phyloP scores from a whole-genome alignment of 768 basidiomycete species.

The Lactifluus echinatus region DNA sequence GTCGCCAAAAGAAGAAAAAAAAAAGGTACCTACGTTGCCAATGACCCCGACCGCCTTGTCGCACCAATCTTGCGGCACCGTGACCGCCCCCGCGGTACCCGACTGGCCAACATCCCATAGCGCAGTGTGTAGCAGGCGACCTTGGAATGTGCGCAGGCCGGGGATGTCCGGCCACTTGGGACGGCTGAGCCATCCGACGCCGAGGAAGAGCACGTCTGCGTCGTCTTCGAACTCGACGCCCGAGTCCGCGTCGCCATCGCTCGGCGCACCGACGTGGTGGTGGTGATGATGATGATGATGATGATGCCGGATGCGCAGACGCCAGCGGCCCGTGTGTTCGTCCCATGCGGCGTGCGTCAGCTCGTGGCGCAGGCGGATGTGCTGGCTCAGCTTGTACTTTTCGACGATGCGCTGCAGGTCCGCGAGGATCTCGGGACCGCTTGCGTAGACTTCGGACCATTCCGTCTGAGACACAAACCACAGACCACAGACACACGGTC shows the following conservation, averaged over 20 bases:
- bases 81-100: conserved; percentile 22
- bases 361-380: conserved; percentile 46
- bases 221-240: conserved; percentile 39
- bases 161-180: conserved; percentile 64
- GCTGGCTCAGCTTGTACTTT: conserved; percentile 44
- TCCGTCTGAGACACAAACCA: too few species aligned
- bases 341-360: conserved; percentile 8
- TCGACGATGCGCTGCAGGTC: conserved; percentile 48
- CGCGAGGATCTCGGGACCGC: conserved; percentile 36
- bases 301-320: conserved; percentile 2
- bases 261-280: too few species aligned
- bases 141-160: conserved; percentile 48
- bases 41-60: conserved; percentile 49
- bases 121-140: conserved; percentile 49
- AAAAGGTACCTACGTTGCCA: conserved; percentile 40
- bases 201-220: conserved; percentile 49
- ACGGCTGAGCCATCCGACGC: conserved; percentile 42
- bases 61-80: conserved; percentile 41
- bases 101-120: conserved; percentile 37
- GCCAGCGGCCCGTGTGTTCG: conserved; percentile 2
- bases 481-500: too few species aligned
- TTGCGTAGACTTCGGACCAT: conserved; percentile 17
- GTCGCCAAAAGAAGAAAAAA: too few species aligned
- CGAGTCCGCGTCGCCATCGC: too few species aligned
- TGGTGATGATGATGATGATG: too few species aligned